Evolutionary conservation across 495 filamentous ascomycete genomes (phyloP), one percentile per base, ranked within the genome.

Genomic region (Bombardia bombarda): DNA sequence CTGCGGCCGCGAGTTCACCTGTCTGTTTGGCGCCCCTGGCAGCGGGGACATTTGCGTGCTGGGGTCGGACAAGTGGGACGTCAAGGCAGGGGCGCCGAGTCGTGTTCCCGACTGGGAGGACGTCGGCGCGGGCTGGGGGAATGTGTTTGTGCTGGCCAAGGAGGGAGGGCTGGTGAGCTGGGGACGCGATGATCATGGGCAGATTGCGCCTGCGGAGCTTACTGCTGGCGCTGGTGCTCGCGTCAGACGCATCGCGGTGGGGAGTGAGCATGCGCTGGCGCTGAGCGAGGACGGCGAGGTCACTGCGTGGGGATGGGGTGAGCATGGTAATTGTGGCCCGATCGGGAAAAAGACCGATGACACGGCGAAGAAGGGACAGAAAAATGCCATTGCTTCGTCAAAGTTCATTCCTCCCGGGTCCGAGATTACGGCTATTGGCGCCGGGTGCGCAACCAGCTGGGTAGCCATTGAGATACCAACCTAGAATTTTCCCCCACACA

Each of bases 251-350:
- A 65, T 97, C 12, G 86, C 85, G 13, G 80, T 80, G 32, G 92
- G 92, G 1, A 95, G 89, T 56, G 90, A 96, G 64, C 92, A 98
- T 65, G 77, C 70, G 10, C 50, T 96, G 48, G 86, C 78, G 7
- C 52, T 88, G 22, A 74, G 80, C 3, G 65, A 61, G n/a, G 67
- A 73, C 37, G 75, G 77, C 1, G 63, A 71, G 13, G 65, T 95
- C 10, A 58, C 87, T 30, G 74, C 82, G 3, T 96, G 89, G 85
- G 92, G 92, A 13, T 98, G 92, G 90, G 89, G 88, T 1, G 87
- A 95, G 66, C 92, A 98, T 73, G 92, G 92, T 9, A 97, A 97
- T 62, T 97, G 92, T 61, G 92, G 92, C 12, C 70, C 77, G 3
- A 67, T 71, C 32, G 77, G 66, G n/a, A 80, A 63, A 50, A 62